A percentile compares a stretch with the other conserved stretches of the same genome.
phyloP scores from a whole-genome alignment of 106 monocot genomes.

The Iris macrosiphon region DNA sequence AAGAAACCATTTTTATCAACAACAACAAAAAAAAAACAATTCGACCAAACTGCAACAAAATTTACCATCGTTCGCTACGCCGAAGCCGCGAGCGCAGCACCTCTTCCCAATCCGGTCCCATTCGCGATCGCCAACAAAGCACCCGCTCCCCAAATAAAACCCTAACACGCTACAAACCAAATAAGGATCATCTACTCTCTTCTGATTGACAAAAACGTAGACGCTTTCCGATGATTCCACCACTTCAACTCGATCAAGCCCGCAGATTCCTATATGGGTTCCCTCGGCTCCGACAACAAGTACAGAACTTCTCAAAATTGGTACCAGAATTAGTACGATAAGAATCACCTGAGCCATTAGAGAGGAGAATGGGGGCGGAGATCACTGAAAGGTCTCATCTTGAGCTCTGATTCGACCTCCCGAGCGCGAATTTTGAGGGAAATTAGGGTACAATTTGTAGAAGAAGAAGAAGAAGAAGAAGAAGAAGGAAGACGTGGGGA shows the following conservation, averaged over 20 bases:
- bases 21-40: neutral
- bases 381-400: neutral
- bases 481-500: too few relatives aligned
- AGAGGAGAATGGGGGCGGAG: neutral
- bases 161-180: constrained; percentile 22
- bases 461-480: too few relatives aligned
- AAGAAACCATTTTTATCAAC: neutral
- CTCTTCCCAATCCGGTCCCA: constrained; percentile 17
- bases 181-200: constrained; percentile 26
- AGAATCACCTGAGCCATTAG: neutral
- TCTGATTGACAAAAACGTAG: constrained; percentile 14
- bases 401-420: neutral
- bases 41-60: neutral
- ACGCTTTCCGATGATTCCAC: constrained; percentile 1
- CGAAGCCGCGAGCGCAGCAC: constrained; percentile 14
- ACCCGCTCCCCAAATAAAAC: constrained; percentile 20
- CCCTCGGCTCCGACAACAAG: neutral
- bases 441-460: too few relatives aligned
- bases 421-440: too few relatives aligned
- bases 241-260: constrained; percentile 10
- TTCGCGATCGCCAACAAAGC: constrained; percentile 12
- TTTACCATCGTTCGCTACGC: neutral
- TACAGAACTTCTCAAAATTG: neutral
- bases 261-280: constrained; percentile 4
- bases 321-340: constrained; percentile 1